phyloP scores from a whole-genome alignment of 805 yeast genomes.

The Dipodascopsis uninucleata region DNA sequence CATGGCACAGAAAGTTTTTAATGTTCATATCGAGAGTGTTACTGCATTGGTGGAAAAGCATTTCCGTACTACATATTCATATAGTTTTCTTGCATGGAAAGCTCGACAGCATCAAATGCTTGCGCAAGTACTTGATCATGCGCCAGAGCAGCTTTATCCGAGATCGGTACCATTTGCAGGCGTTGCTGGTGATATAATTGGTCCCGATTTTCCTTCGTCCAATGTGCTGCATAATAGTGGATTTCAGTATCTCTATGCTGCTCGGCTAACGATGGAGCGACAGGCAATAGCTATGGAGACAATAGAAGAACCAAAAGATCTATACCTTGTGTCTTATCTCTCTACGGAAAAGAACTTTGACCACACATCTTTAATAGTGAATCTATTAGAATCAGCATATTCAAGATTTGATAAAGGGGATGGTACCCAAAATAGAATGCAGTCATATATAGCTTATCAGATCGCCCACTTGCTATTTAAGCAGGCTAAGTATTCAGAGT shows the following conservation, averaged over 20 bases:
- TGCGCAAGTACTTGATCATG: constrained; percentile 52
- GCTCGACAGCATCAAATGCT: constrained; percentile 63
- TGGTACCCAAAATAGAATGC: constrained; percentile 22
- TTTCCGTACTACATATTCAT: constrained; percentile 32
- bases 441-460: constrained; percentile 28
- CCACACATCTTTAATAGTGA: constrained; percentile 7
- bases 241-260: constrained; percentile 28
- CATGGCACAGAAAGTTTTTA: constrained; percentile 60
- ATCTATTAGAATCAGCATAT: constrained; percentile 18
- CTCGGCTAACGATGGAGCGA: constrained; percentile 32
- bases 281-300: background rate
- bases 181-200: constrained; percentile 9
- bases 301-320: constrained; percentile 1
- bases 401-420: constrained; percentile 15
- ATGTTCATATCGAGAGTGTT: constrained; percentile 57
- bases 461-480: constrained; percentile 49
- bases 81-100: constrained; percentile 49
- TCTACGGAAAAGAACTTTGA: constrained; percentile 16
- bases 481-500: constrained; percentile 39
- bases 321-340: constrained; percentile 13
- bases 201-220: constrained; percentile 24
- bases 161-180: constrained; percentile 36
- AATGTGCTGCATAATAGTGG: constrained; percentile 28
- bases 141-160: constrained; percentile 46
- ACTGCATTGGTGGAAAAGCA: constrained; percentile 38